Percentiles rank a stretch among this genome's conserved stretches.
phyloP scores from a whole-genome alignment of 2,329 filamentous ascomycete species.

The Graphilbum sp. region DNA sequence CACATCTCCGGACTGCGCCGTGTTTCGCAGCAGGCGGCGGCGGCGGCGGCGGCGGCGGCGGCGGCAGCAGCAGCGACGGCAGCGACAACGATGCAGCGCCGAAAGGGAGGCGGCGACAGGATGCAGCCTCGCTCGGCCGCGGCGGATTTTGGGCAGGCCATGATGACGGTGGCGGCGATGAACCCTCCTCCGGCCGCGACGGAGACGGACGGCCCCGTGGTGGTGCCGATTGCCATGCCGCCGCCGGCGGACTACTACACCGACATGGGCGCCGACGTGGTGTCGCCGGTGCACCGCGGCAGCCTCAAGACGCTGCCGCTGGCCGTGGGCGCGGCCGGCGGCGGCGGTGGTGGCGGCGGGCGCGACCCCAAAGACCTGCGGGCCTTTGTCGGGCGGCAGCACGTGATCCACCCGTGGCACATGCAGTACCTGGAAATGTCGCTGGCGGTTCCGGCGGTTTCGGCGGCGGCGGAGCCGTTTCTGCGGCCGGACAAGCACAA shows the following conservation, averaged over 20 bases:
- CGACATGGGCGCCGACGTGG: conserved; percentile 1
- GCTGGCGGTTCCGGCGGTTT: conserved; percentile 2
- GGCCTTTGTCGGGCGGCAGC: conserved; percentile 5
- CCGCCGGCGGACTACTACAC: neutral
- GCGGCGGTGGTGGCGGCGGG: too few species aligned
- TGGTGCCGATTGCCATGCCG: neutral
- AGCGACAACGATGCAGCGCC: too few species aligned
- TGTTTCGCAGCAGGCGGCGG: too few species aligned
- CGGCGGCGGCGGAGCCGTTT: neutral
- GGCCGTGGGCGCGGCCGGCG: neutral
- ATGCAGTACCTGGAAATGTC: conserved; percentile 14
- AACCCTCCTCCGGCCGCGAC: neutral
- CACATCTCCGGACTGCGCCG: too few species aligned
- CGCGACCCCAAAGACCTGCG: too few species aligned
- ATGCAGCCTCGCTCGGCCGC: neutral
- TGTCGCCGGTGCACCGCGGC: conserved; percentile 10
- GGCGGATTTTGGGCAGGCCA: neutral
- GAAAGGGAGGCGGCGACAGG: too few species aligned
- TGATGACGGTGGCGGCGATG: neutral
- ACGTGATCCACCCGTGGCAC: conserved; percentile 13
- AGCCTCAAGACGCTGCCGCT: neutral
- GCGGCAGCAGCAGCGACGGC: neutral
- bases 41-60: neutral
- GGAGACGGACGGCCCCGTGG: neutral
- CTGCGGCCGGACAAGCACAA: neutral